Percentiles rank a stretch among this genome's conserved stretches.
Conservation (phyloP, 2,329 filamentous ascomycete genomes). For the Scorias spongiosa region DNA sequence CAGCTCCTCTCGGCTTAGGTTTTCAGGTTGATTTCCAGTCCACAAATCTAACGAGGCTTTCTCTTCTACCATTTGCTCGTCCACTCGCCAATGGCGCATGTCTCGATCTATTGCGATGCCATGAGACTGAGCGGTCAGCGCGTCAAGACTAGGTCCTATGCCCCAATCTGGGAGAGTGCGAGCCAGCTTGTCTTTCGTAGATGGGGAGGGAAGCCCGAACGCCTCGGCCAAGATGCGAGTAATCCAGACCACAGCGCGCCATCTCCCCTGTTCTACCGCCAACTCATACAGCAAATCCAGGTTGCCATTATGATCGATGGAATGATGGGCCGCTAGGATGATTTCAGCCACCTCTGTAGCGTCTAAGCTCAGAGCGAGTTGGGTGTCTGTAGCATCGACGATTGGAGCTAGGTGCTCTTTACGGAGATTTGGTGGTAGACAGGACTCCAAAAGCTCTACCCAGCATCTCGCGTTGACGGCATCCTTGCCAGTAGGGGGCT, state of each 20-base stretch:
- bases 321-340: constrained; percentile 11
- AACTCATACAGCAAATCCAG: constrained; percentile 22
- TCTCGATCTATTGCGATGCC: neutral
- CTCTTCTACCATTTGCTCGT: neutral
- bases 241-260: constrained; percentile 31
- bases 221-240: constrained; percentile 27
- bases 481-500: neutral
- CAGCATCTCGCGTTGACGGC: constrained; percentile 9
- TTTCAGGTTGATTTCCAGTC: neutral
- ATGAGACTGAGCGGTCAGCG: neutral
- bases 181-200: neutral
- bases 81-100: neutral
- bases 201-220: constrained; percentile 2
- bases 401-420: constrained; percentile 6
- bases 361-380: constrained; percentile 4
- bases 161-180: neutral
- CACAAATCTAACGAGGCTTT: neutral
- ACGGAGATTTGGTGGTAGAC: constrained; percentile 22
- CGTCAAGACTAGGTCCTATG: neutral
- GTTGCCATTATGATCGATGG: neutral
- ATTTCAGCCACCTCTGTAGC: constrained; percentile 12
- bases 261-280: constrained; percentile 25
- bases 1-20: constrained; percentile 3
- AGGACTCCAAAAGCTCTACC: constrained; percentile 21
- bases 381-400: constrained; percentile 4